Conservation (phyloP, 2,329 filamentous ascomycete genomes). For the Calonectria hawksworthii region DNA sequence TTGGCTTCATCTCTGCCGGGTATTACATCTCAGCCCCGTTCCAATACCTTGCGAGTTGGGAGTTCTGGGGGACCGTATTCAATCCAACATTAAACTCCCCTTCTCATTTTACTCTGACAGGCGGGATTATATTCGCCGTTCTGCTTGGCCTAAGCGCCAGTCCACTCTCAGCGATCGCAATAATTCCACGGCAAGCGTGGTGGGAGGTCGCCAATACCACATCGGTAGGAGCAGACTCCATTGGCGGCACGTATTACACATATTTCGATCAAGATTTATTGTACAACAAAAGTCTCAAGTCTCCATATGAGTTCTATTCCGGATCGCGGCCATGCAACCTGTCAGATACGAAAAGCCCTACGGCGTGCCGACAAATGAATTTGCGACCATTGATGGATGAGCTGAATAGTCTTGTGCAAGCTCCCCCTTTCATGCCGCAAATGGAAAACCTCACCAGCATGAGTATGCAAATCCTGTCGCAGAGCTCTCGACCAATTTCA, state of each 20-base stretch:
- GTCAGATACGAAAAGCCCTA: neutral
- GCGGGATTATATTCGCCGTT: neutral
- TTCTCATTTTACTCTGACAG: neutral
- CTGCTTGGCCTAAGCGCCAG: neutral
- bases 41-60: conserved; percentile 16
- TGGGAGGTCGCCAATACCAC: conserved; percentile 6
- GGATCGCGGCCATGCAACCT: too few species aligned
- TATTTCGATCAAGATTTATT: neutral
- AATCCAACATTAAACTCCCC: neutral
- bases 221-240: neutral
- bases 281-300: neutral
- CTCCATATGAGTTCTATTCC: neutral
- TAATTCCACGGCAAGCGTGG: conserved; percentile 20
- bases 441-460: neutral
- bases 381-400: neutral
- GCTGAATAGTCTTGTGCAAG: neutral
- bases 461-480: neutral
- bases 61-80: conserved; percentile 7
- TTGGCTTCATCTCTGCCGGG: conserved; percentile 17
- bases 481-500: neutral
- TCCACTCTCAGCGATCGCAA: conserved; percentile 17
- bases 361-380: neutral
- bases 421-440: neutral
- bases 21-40: conserved; percentile 13
- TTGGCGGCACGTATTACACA: neutral